A percentile compares a stretch with the other conserved stretches of the same genome.
phyloP scores from a whole-genome alignment of 805 yeast species.

The Suhomyces sp. region DNA sequence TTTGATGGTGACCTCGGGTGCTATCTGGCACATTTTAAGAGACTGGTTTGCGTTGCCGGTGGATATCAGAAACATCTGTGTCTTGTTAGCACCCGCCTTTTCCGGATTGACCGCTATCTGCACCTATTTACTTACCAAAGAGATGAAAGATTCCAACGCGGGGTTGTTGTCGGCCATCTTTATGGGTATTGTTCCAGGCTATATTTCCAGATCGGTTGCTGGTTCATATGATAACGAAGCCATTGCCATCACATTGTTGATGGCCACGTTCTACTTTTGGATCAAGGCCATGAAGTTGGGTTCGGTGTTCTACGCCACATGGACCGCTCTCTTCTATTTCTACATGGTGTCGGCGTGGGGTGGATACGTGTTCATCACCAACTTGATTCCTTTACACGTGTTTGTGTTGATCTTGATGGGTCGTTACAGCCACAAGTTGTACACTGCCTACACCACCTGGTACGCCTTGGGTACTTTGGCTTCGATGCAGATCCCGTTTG shows the following conservation, averaged over 20 bases:
- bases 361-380: slow-evolving; percentile 98
- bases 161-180: slow-evolving; percentile 91
- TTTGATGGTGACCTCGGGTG: slow-evolving; percentile 94
- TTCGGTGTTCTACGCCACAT: slow-evolving; percentile 76
- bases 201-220: slow-evolving; percentile 96
- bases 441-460: slow-evolving; percentile 95
- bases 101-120: slow-evolving; percentile 89
- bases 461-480: slow-evolving; percentile 96
- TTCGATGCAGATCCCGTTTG: slow-evolving; percentile 99
- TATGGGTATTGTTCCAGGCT: slow-evolving; percentile 98
- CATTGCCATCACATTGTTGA: slow-evolving; percentile 90
- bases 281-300: slow-evolving; percentile 91
- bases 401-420: slow-evolving; percentile 92
- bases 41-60: slow-evolving; percentile 70
- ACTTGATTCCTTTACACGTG: slow-evolving; percentile 92
- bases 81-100: slow-evolving; percentile 93
- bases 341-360: slow-evolving; percentile 99
- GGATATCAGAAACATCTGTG: slow-evolving; percentile 95
- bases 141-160: slow-evolving; percentile 85
- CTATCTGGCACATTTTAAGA: slow-evolving; percentile 72
- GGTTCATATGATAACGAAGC: slow-evolving; percentile 99
- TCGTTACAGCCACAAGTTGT: slow-evolving; percentile 76
- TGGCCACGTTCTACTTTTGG: slow-evolving; percentile 97
- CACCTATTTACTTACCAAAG: slow-evolving; percentile 82
- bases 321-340: slow-evolving; percentile 86